Base-by-base conservation (phyloP, 2,329 filamentous ascomycete species). In the Tolypocladium pustulatum region DNA sequence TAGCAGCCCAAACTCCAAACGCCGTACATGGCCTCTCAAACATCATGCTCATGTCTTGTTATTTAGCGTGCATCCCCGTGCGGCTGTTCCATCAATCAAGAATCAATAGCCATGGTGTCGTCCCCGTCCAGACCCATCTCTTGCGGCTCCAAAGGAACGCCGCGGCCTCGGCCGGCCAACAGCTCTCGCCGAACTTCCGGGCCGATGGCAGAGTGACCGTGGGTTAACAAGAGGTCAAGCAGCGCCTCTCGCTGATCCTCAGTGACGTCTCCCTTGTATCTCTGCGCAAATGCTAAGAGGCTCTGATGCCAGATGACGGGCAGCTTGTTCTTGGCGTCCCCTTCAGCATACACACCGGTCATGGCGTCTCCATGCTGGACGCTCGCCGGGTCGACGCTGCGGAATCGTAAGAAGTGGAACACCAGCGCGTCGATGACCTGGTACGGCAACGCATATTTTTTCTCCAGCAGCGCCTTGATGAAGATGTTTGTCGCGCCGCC, bases 241-340 rank as follows among this genome's bases (percentile, higher is more conserved):
- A 99, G 75, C 0, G 91, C 90, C 75, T 99, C 93, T 65, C 92
- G 81, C 77, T 96, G 92, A 65, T 97, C 92, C 72, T 97, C 92
- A 1, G 91, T 96, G 65, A 97, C 93, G 72, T 97, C 93, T 65
- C 97, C 95, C 68, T 91, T 87, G 75, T 97, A 99, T 59, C 93
- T 82, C 75, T 97, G 89, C 32, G 94, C 91, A 75, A 99, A 99
- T 2, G 90, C 88, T 58, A 99, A 76, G 36, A 99, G 78, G 66
- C 89, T 91, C 76, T 97, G 93, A 73, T 99, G 94, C 91, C 93
- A 99, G 58, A 99, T 85, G 9, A 99, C 91, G 0, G 95, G 94
- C 63, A 97, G 72, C 69, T 89, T 90, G 68, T 65, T 79, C 72
- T 71, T 80, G 61, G 73, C 77, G 54, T 83, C 81, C n/a, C 77